Evolutionary conservation across 441 rosid genomes (phyloP), one percentile per base, ranked within the genome.

Genomic region (Pelargonium australe): DNA sequence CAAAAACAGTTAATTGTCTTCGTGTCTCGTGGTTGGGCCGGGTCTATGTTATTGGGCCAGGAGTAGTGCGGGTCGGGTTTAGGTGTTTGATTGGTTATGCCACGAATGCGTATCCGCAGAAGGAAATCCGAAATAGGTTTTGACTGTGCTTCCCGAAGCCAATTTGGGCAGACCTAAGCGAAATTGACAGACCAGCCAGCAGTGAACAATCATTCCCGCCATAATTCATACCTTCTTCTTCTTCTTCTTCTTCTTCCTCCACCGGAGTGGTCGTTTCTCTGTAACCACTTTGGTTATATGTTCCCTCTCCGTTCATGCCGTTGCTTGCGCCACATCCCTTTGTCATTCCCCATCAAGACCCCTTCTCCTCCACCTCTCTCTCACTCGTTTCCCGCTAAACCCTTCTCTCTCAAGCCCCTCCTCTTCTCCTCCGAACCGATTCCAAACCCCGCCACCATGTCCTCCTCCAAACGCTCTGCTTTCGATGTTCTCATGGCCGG

Each of bases 401-500:
- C 72, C 58, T 63, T 66, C 40, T 69, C 49, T 5, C 44, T 16
- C 28, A 49, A 55, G 34, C 55, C 31, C 55, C 70, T 53, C 44
- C 37, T 49, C 49, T 25, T 58, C 66, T 64, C 67, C 2, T 62
- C 23, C 60, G 53, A 68, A 55, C 67, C 45, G 7, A 66, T 49
- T 67, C 78, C 75, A 4, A 53, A 45, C 17, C 25, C 62, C 25
- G 68, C 70, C 72, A 78, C 70, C n/a, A 89, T 89, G 96, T 85
- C 96, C 19, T 80, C 87, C 12, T 49, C 73, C 19, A 86, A 84
- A n/a, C 95, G 86, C 28, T 87, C 92, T 9, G 96, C 91, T 64
- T 91, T 94, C 79, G 97, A 89, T 58, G 81, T 86, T 41, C 91
- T 94, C 64, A 94, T 91, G 97, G 80, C 97, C 69, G 77, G 69